Conservation (phyloP, 306 rosid genomes). For the Rosa chinensis region DNA sequence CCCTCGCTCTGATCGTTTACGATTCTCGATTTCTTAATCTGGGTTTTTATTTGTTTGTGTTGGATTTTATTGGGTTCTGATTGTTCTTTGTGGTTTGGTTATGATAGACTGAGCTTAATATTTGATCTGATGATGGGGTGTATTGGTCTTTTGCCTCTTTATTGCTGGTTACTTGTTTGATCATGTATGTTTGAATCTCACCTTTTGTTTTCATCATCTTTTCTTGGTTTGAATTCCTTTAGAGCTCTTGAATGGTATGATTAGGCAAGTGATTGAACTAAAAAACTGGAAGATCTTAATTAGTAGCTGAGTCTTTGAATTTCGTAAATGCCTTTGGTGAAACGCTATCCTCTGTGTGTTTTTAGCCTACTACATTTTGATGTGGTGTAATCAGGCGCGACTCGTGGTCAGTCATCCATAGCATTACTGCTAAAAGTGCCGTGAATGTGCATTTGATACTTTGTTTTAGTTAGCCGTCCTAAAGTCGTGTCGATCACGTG, state of each 20-base stretch:
- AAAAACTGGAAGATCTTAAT: constrained; percentile 37
- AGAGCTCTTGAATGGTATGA: constrained; percentile 27
- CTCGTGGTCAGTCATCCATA: background rate
- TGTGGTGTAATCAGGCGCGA: background rate
- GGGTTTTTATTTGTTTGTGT: constrained; percentile 22
- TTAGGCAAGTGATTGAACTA: constrained; percentile 13
- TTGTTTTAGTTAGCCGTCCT: constrained; percentile 13
- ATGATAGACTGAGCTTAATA: constrained; percentile 17
- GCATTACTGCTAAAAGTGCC: constrained; percentile 11
- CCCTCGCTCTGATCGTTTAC: constrained; percentile 11
- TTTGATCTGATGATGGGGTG: constrained; percentile 38
- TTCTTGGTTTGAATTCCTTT: constrained; percentile 24
- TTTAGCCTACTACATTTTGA: constrained; percentile 16
- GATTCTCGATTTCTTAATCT: constrained; percentile 25
- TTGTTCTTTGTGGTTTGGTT: constrained; percentile 11
- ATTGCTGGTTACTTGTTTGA: constrained; percentile 26
- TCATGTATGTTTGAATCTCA: constrained; percentile 31
- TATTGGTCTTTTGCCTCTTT: constrained; percentile 19
- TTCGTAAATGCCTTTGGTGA: background rate
- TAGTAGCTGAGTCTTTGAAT: constrained; percentile 20
- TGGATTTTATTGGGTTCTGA: constrained; percentile 36
- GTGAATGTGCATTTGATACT: constrained; percentile 1
- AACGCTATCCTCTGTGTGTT: constrained; percentile 12
- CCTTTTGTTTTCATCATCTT: background rate
- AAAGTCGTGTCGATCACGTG: constrained; percentile 15